Conservation (phyloP, 2,329 filamentous ascomycete genomes). For the Fusarium coicis region DNA sequence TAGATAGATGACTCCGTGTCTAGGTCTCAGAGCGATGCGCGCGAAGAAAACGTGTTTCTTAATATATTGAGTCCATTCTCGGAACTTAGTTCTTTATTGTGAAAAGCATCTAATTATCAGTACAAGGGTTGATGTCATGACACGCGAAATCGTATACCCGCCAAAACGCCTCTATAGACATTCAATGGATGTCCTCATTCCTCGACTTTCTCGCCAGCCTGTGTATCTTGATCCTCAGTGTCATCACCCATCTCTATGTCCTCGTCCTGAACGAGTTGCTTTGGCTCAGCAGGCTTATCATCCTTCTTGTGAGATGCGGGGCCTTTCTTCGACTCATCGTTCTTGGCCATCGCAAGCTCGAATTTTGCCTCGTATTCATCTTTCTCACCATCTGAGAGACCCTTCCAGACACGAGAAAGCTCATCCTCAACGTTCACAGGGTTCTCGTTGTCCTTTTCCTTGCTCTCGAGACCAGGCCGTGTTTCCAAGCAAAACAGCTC, state of each 20-base stretch:
- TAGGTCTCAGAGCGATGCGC: constrained; percentile 17
- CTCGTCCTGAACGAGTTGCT: constrained; percentile 55
- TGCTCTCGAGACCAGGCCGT: constrained; percentile 56
- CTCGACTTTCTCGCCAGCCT: constrained; percentile 49
- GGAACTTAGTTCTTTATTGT: constrained; percentile 14
- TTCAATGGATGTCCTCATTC: constrained; percentile 40
- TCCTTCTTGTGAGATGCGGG: constrained; percentile 40
- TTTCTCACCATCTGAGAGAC: constrained; percentile 60
- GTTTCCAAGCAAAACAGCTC: constrained; percentile 65
- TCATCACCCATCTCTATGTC: constrained; percentile 63
- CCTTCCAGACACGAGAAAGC: constrained; percentile 65
- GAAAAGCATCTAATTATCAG: constrained; percentile 18
- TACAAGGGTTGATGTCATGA: constrained; percentile 26
- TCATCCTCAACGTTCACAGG: constrained; percentile 62
- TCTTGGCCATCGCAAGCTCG: constrained; percentile 41
- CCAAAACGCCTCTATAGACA: constrained; percentile 40
- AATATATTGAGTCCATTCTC: constrained; percentile 21
- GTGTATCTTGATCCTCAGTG: constrained; percentile 54
- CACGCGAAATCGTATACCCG: constrained; percentile 32
- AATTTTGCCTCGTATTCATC: constrained; percentile 58
- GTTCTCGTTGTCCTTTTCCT: constrained; percentile 52
- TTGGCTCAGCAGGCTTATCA: constrained; percentile 43
- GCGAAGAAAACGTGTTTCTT: constrained; percentile 13
- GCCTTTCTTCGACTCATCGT: constrained; percentile 42
- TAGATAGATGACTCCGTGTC: constrained; percentile 44